Evolutionary conservation across 1,284 basidiomycete genomes (phyloP).

Genomic region (Sporisorium scitamineum): DNA sequence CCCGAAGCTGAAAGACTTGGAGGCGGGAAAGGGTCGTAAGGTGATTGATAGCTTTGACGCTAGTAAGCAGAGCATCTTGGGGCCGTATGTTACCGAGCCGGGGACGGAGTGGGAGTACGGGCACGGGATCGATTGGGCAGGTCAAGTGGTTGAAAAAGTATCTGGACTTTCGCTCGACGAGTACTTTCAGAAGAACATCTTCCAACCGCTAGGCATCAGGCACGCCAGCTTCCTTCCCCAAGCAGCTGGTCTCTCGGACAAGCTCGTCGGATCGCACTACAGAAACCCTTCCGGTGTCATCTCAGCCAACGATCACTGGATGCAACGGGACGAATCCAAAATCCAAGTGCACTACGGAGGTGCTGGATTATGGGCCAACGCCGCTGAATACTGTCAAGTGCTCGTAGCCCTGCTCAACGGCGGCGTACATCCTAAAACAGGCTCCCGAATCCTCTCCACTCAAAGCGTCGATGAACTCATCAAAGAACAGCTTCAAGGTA

Average conservation of each 20-base stretch:
- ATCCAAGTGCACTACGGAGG: constrained; percentile 57
- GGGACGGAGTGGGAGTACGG: constrained; percentile 59
- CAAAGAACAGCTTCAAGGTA: constrained; percentile 48
- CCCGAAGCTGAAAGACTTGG: constrained; percentile 25
- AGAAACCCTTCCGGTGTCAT: constrained; percentile 32
- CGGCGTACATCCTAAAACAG: constrained; percentile 56
- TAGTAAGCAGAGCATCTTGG: constrained; percentile 18
- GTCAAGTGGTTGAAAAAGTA: constrained; percentile 46
- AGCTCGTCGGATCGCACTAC: constrained; percentile 43
- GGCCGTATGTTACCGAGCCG: constrained; percentile 51
- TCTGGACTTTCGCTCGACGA: constrained; percentile 53
- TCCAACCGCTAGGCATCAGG: constrained; percentile 57
- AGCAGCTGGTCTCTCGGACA: constrained; percentile 23
- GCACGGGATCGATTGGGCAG: constrained; percentile 54
- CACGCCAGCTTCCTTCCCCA: constrained; percentile 42
- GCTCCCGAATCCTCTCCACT: constrained; percentile 49
- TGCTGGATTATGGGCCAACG: constrained; percentile 46
- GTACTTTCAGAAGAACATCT: constrained; percentile 59
- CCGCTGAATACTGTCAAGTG: constrained; percentile 47
- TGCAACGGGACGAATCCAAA: constrained; percentile 41
- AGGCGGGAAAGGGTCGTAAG: constrained; percentile 22
- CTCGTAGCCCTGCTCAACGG: constrained; percentile 57
- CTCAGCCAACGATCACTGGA: constrained; percentile 32
- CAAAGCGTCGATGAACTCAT: constrained; percentile 51
- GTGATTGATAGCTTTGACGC: constrained; percentile 41